These are phyloP conservation scores for Penicillium silybi DNA, from an alignment of 495 filamentous ascomycete genomes.

Conservation along the genomic window DNA sequence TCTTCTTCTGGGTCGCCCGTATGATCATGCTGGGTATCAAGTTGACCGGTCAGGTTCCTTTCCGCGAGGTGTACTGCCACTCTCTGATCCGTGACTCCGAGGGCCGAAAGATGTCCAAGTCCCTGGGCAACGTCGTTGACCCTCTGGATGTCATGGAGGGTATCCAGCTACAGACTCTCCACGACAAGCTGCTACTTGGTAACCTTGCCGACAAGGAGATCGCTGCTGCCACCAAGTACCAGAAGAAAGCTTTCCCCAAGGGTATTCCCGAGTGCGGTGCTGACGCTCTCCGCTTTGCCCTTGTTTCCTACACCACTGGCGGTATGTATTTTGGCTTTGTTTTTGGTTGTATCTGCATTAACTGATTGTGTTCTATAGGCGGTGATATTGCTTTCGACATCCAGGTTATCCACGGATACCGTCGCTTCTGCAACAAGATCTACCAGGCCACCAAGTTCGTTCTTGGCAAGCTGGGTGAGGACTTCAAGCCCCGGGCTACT, in stretches of 20 bases:
- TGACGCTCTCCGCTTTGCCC: constrained; percentile 78
- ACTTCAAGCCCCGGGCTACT: constrained; percentile 61
- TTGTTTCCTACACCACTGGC: constrained; percentile 81
- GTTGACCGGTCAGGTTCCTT: constrained; percentile 71
- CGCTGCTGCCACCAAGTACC: constrained; percentile 67
- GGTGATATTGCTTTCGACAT: constrained; percentile 83
- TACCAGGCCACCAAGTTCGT: constrained; percentile 85
- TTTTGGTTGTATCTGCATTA: neutral
- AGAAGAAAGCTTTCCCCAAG: constrained; percentile 71
- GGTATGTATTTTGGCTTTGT: constrained; percentile 48
- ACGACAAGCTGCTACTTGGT: constrained; percentile 64
- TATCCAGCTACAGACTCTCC: constrained; percentile 62
- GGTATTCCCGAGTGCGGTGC: constrained; percentile 87
- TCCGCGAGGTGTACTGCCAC: constrained; percentile 78
- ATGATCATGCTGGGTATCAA: constrained; percentile 83
- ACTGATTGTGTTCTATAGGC: constrained; percentile 30
- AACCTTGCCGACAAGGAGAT: constrained; percentile 75
- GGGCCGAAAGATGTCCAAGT: constrained; percentile 83
- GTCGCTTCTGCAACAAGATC: constrained; percentile 89
- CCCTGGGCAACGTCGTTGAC: constrained; percentile 78
- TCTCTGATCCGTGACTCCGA: constrained; percentile 71
- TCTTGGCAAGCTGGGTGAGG: constrained; percentile 48
- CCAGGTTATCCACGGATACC: constrained; percentile 77
- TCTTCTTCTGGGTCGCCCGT: constrained; percentile 80
- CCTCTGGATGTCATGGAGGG: constrained; percentile 76